Percentiles rank a stretch among this genome's conserved stretches.
Evolutionary conservation across 345 rosid species (phyloP).

Genomic region (Pseudoturritis turrita): DNA sequence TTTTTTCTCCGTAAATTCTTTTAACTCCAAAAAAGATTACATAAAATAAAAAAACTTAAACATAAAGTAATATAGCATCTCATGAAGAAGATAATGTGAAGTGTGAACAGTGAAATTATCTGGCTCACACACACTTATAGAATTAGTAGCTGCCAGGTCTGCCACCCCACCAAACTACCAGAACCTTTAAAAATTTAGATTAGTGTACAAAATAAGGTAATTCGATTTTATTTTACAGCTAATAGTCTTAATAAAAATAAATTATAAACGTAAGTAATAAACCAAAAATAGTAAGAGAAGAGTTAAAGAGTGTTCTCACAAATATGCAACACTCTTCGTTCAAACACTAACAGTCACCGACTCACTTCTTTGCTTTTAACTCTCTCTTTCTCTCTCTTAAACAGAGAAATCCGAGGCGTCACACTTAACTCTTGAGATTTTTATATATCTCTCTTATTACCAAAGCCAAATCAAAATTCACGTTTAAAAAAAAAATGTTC

Average conservation of each 20-base stretch:
- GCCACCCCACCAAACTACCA: constrained; percentile 9
- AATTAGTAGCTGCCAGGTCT: constrained; percentile 1
- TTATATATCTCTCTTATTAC: constrained; percentile 5
- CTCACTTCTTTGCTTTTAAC: not conserved
- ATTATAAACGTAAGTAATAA: not conserved
- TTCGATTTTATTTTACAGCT: constrained; percentile 6
- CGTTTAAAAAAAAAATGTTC: not conserved
- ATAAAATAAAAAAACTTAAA: not conserved
- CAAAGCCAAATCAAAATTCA: constrained; percentile 17
- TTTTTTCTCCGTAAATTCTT: not conserved
- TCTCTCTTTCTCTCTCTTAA: constrained; percentile 1
- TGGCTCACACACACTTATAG: not conserved
- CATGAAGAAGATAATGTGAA: not conserved
- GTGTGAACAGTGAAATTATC: not conserved
- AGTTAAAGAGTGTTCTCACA: constrained; percentile 4
- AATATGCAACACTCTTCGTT: constrained; percentile 10
- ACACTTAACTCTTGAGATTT: constrained; percentile 15
- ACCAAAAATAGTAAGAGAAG: constrained; percentile 18
- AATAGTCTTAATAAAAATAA: not conserved
- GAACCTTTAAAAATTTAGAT: not conserved
- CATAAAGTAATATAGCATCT: not conserved
- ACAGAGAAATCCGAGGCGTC: constrained; percentile 23
- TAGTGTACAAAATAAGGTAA: not conserved
- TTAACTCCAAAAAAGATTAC: not conserved
- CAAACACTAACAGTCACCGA: constrained; percentile 19